Evolutionary conservation across 495 filamentous ascomycete genomes (phyloP).

Genomic region (Penicillium taxi): DNA sequence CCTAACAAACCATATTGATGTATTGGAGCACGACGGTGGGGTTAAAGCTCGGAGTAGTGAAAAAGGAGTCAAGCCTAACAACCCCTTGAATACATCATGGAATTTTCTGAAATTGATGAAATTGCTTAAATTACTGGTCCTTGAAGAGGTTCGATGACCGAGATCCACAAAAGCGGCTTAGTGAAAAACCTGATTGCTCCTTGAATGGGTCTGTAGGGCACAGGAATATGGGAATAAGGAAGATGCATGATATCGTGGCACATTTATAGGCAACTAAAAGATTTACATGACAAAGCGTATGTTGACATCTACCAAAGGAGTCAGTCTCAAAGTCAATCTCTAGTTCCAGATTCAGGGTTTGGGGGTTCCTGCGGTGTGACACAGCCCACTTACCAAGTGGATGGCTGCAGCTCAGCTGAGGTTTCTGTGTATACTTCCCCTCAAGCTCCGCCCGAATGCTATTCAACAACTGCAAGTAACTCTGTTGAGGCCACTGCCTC

Average conservation of each 20-base stretch:
- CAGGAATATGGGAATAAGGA: neutral
- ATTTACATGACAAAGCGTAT: slow-evolving; percentile 37
- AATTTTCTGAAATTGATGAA: too few relatives aligned
- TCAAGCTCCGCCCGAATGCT: slow-evolving; percentile 87
- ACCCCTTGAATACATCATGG: neutral
- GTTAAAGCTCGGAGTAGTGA: slow-evolving; percentile 6
- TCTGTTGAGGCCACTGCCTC: slow-evolving; percentile 92
- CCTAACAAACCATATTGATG: slow-evolving; percentile 12
- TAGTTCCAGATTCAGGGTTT: slow-evolving; percentile 7
- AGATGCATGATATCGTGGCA: slow-evolving; percentile 3
- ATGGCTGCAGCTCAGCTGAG: slow-evolving; percentile 94
- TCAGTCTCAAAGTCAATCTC: slow-evolving; percentile 11
- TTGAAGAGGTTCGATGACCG: too few relatives aligned
- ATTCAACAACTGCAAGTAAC: slow-evolving; percentile 89
- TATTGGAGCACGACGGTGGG: slow-evolving; percentile 9
- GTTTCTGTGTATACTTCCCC: slow-evolving; percentile 90
- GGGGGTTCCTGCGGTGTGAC: slow-evolving; percentile 7
- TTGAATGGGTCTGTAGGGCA: neutral
- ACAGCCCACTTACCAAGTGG: slow-evolving; percentile 67
- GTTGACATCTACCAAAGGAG: slow-evolving; percentile 32
- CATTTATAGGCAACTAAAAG: slow-evolving; percentile 2
- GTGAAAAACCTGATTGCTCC: neutral
- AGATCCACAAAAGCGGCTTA: too few relatives aligned
- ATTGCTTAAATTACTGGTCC: too few relatives aligned
- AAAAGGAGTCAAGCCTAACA: neutral